Evolutionary conservation across 2,329 filamentous ascomycete species (phyloP).

Genomic region (Capronia epimyces): DNA sequence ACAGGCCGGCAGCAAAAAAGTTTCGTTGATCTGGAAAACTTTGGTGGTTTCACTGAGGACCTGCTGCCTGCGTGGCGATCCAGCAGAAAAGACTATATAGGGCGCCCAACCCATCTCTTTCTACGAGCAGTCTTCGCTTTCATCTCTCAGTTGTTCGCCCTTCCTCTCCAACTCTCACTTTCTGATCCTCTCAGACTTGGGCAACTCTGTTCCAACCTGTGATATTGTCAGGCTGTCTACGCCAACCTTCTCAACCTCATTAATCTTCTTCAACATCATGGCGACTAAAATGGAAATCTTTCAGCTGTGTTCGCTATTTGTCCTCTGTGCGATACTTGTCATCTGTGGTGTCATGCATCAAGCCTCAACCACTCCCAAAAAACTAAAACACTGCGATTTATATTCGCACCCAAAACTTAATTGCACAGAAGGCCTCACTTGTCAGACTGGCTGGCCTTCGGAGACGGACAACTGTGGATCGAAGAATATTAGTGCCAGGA

Average conservation of each 20-base stretch:
- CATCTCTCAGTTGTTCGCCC: no score
- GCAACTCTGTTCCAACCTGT: not conserved
- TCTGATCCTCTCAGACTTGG: not conserved
- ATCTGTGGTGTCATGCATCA: not conserved
- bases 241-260: not conserved
- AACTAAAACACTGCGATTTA: not conserved
- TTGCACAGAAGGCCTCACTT: conserved; percentile 1
- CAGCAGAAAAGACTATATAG: not conserved
- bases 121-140: no score
- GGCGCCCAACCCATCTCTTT: not conserved
- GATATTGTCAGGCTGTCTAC: not conserved
- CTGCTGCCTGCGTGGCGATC: not conserved
- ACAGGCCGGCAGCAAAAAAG: not conserved
- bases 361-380: not conserved
- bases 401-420: conserved; percentile 1
- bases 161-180: not conserved
- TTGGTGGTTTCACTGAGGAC: not conserved
- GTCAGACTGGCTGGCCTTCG: conserved; percentile 1
- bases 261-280: not conserved
- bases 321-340: not conserved
- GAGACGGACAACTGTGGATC: conserved; percentile 4
- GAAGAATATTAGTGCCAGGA: not conserved
- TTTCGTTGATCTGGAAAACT: conserved; percentile 1
- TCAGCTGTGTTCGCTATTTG: no score
- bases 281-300: no score